phyloP scores from a whole-genome alignment of 2,329 filamentous ascomycete species.

The Xylaria sp. region DNA sequence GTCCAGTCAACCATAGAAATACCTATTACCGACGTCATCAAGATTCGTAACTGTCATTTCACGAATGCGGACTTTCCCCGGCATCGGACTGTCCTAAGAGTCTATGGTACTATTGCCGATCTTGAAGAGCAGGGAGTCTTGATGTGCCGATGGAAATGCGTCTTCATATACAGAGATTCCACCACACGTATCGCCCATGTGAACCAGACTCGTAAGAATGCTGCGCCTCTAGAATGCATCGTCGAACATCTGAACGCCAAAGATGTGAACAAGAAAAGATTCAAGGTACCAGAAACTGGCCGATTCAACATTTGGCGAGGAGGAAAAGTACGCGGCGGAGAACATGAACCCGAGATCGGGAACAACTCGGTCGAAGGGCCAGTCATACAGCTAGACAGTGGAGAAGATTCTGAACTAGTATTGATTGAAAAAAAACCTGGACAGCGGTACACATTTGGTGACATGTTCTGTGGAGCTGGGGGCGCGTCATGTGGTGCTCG shows the following conservation, averaged over 20 bases:
- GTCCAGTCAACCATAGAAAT: conserved; percentile 39
- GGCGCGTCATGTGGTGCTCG: conserved; percentile 62
- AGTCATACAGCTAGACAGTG: conserved; percentile 29
- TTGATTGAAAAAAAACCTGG: conserved; percentile 32
- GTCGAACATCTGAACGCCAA: conserved; percentile 36
- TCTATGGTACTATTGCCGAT: conserved; percentile 28
- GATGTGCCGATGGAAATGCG: conserved; percentile 46
- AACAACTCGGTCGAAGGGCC: conserved; percentile 12
- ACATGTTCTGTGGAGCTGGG: conserved; percentile 68
- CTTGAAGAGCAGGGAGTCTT: conserved; percentile 42
- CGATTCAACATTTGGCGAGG: conserved; percentile 37
- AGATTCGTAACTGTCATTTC: conserved; percentile 37
- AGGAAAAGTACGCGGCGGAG: conserved; percentile 37
- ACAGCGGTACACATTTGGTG: conserved; percentile 61
- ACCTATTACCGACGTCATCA: conserved; percentile 30
- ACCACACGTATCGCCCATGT: conserved; percentile 26
- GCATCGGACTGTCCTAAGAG: conserved; percentile 24
- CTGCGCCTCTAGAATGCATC: conserved; percentile 34
- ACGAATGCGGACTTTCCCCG: conserved; percentile 43
- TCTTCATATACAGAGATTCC: conserved; percentile 37
- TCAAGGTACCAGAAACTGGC: conserved; percentile 34
- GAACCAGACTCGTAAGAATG: conserved; percentile 22
- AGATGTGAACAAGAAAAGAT: conserved; percentile 39
- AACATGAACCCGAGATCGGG: conserved; percentile 24
- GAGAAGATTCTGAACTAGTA: conserved; percentile 16